Conservation (phyloP, 768 basidiomycete genomes). For the Kwoniella shandongensis region DNA sequence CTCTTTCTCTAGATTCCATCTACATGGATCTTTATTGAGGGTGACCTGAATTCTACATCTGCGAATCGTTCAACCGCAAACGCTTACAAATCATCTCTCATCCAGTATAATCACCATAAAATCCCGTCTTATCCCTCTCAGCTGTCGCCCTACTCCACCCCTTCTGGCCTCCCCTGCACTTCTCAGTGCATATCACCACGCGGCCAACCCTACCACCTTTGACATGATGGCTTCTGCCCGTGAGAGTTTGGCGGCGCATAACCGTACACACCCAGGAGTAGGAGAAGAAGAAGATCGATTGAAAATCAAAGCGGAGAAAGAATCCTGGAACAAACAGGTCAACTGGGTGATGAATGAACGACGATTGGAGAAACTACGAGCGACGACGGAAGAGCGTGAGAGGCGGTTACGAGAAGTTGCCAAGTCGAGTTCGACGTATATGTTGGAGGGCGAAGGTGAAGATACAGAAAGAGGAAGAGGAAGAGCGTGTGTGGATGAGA, state of each 20-base stretch:
- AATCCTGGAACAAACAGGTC: constrained; percentile 42
- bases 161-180: constrained; percentile 29
- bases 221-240: constrained; percentile 34
- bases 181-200: constrained; percentile 41
- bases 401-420: constrained; percentile 28
- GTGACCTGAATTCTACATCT: not conserved
- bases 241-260: constrained; percentile 34
- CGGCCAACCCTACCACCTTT: constrained; percentile 29
- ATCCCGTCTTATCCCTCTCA: constrained; percentile 38
- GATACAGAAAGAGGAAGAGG: not conserved
- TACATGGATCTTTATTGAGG: too few relatives aligned
- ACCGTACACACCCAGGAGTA: constrained; percentile 40
- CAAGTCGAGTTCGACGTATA: constrained; percentile 2
- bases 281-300: constrained; percentile 24
- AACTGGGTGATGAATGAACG: constrained; percentile 51
- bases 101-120: constrained; percentile 41
- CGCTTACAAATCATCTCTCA: not conserved
- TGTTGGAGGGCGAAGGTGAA: constrained; percentile 12
- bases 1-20: too few relatives aligned
- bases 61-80: not conserved
- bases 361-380: constrained; percentile 38
- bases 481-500: constrained; percentile 14
- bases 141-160: constrained; percentile 38
- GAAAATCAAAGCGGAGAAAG: constrained; percentile 38
- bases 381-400: constrained; percentile 37